Percentiles rank a stretch among this genome's conserved stretches.
phyloP scores from a whole-genome alignment of 2,329 filamentous ascomycete species.

The Paecilomyces niveus region DNA sequence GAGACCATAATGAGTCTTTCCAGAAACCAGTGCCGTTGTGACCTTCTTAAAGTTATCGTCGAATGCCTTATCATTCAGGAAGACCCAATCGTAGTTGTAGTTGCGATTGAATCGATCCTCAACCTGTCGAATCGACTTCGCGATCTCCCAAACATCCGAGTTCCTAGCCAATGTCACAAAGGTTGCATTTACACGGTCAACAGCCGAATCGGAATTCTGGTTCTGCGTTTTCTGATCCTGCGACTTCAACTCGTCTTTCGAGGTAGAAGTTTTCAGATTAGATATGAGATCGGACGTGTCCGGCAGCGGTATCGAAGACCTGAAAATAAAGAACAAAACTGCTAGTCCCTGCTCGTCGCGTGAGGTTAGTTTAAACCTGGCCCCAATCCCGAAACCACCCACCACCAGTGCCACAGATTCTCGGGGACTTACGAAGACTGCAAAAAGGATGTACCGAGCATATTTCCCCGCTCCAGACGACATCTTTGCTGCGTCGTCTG shows the following conservation, averaged over 20 bases:
- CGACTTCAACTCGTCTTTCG: constrained; percentile 14
- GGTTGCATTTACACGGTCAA: constrained; percentile 83
- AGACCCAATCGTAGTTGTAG: constrained; percentile 98
- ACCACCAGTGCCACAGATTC: neutral
- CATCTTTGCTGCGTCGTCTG: constrained; percentile 12
- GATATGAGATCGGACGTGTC: constrained; percentile 16
- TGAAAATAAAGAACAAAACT: constrained; percentile 77
- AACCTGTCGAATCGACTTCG: constrained; percentile 87
- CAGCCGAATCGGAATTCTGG: constrained; percentile 48
- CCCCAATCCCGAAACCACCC: neutral
- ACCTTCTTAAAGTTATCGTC: constrained; percentile 90
- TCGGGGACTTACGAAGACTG: constrained; percentile 62
- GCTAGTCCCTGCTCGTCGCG: constrained; percentile 48
- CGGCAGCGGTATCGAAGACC: constrained; percentile 43
- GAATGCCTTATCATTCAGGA: constrained; percentile 93
- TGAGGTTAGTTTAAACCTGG: neutral
- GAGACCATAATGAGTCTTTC: constrained; percentile 81
- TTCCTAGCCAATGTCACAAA: constrained; percentile 96
- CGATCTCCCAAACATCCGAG: constrained; percentile 91
- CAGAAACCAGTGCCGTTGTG: constrained; percentile 82
- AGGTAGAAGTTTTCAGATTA: constrained; percentile 13
- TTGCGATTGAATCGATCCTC: constrained; percentile 97
- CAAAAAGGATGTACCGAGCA: constrained; percentile 64
- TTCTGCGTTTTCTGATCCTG: constrained; percentile 6
- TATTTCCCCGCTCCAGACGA: constrained; percentile 25